Evolutionary conservation across 2,329 filamentous ascomycete genomes (phyloP), one percentile per base, ranked within the genome.

Genomic region (Chaetomium sp.): DNA sequence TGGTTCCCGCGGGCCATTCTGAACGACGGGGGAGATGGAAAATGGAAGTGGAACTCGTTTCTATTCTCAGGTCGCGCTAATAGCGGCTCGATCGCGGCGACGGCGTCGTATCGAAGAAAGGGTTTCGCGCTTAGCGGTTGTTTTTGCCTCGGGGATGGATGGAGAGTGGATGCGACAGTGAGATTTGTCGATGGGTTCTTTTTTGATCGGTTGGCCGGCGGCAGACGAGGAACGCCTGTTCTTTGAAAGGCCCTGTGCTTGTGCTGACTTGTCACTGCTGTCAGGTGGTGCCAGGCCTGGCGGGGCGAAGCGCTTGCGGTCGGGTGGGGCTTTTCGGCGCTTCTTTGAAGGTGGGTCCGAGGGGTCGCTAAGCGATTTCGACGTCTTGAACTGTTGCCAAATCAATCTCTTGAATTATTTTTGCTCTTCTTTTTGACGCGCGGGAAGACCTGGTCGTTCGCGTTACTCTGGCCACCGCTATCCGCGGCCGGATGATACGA

Each of bases 1-100:
- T 97, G 92, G 74, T 97, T 97, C 65, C 92, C 92, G 72, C 92
- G 89, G 65, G 92, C 86, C 92, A 97, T 97, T 36, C 57, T 56
- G 36, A 27, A 27, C 19, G 19, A 27, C 19, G 19, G 19, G 19
- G 19, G 19, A 27, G 2, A 3, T 27, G 19, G n/a, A 11, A 50
- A 52, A 38, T 14, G 35, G 37, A 45, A 35, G 47, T 40, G 43
- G 32, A 37, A 27, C 19, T 27, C 19, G 19, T 27, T 27, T 27
- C 19, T 27, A 27, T 27, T 27, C 14, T 48, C 32, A 40, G 14
- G n/a, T 38, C 40, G 47, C 35, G 46, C 12, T 48, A 8, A 42
- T n/a, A 11, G 38, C 11, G 7, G 49, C 40, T 40, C n/a, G 46
- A 37, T 38, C 19, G 19, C 19, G 19, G 19, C 19, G 19, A 27